phyloP scores from a whole-genome alignment of 352 stramenopile species.

The Pythium phragmitis region DNA sequence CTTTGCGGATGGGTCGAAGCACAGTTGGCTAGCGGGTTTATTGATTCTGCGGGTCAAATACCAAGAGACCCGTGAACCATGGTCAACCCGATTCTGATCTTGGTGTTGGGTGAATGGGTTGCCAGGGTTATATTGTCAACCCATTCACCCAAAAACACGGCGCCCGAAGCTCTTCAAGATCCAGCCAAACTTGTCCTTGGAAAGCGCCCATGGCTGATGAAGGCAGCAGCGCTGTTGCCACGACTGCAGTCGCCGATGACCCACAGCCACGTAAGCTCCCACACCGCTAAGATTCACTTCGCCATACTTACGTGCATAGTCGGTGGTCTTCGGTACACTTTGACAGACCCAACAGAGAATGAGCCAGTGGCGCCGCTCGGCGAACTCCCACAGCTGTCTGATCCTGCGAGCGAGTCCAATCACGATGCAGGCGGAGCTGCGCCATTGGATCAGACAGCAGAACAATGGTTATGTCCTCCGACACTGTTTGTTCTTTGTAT shows the following conservation, averaged over 20 bases:
- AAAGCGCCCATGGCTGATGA: background rate
- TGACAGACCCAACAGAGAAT: background rate
- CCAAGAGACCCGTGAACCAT: background rate
- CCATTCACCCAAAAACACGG: background rate
- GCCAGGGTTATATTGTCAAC: background rate
- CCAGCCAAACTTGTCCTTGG: background rate
- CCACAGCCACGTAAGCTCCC: background rate
- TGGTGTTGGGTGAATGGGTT: background rate
- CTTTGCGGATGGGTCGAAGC: background rate
- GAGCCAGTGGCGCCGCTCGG: background rate
- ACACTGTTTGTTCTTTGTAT: constrained; percentile 18
- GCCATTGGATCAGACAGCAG: background rate
- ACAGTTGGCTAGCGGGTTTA: background rate
- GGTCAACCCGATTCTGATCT: background rate
- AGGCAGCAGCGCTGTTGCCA: background rate
- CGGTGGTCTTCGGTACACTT: background rate
- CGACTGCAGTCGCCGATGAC: background rate
- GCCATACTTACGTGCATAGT: too few species aligned
- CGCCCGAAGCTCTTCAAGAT: constrained; percentile 7
- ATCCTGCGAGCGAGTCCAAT: background rate
- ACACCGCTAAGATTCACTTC: background rate
- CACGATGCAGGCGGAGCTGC: background rate
- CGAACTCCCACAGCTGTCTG: background rate
- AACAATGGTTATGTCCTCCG: background rate
- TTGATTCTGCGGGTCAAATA: background rate